Base-by-base conservation (phyloP, 805 yeast species). In the Teunomyces pallodes region DNA sequence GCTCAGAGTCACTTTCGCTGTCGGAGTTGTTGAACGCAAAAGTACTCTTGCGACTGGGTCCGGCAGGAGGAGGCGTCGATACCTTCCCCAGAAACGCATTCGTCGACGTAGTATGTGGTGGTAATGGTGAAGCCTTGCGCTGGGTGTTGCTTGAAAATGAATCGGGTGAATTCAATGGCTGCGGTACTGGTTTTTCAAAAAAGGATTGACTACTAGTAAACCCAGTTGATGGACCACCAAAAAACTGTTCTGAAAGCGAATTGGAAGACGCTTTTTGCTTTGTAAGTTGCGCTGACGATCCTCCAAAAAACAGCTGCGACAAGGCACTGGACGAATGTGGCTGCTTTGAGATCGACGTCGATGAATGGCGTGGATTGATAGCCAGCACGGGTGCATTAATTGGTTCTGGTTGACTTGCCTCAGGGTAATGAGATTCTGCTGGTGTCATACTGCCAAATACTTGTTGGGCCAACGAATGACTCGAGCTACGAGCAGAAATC, bases 401-500 rank as follows among this genome's bases (percentile, higher is more conserved):
- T 5, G 72, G 73, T 35, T 58, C 52, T 3, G 61, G 68, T 13
- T 55, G 46, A 27, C 43, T 48, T 4, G 46, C 45, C 9, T 55
- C 53, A 2, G 70, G 66, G 26, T 48, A 60, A 40, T 64, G 66
- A 24, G 49, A 51, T 13, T 52, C 52, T 6, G 28, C 52, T 12
- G 59, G 47, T 26, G 60, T 55, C 54, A 59, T 36, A 9, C 24
- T 38, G 17, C 64, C 64, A 56, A 71, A 70, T 27, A 69, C 68
- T 64, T 62, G 75, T 47, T 73, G 75, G 10, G 76, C 77, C 46
- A 73, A 59, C 28, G 74, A 66, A 51, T 72, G 76, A 58, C 75
- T 70, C 9, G 76, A 70, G 38, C 61, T 59, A 47, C 72, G 57
- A 3, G 77, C 65, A 4, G 64, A 65, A 30, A 73, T 72, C 3